A percentile compares a stretch with the other conserved stretches of the same genome.
Evolutionary conservation across 2,329 filamentous ascomycete genomes (phyloP).

Genomic region (Colletotrichum filicis): DNA sequence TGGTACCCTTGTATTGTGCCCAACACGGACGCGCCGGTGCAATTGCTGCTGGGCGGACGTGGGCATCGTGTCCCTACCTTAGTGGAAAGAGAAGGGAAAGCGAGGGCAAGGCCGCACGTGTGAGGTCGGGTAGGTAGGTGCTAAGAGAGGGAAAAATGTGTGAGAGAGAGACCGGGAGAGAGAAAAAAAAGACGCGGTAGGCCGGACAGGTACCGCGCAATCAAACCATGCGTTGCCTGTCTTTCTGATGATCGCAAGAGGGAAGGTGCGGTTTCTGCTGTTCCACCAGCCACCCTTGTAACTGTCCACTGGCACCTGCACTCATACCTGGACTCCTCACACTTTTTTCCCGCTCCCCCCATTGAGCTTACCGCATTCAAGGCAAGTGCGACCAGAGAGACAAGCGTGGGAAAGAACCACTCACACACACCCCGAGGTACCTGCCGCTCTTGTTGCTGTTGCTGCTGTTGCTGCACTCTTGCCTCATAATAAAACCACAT

Average conservation of each 20-base stretch:
- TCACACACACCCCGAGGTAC: background rate
- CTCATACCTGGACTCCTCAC: background rate
- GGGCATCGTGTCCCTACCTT: constrained; percentile 14
- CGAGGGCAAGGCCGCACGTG: background rate
- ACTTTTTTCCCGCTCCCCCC: background rate
- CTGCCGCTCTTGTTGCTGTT: background rate
- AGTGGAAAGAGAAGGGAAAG: constrained; percentile 6
- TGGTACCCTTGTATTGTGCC: background rate
- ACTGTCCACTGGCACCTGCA: constrained; percentile 3
- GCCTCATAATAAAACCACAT: constrained; percentile 32
- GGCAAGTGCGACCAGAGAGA: background rate
- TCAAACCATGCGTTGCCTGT: constrained; percentile 23
- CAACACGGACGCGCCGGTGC: background rate
- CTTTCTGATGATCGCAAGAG: constrained; percentile 22
- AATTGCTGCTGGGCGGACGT: background rate
- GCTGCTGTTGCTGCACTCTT: constrained; percentile 3
- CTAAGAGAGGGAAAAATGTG: too few relatives aligned
- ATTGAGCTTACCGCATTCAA: constrained; percentile 9
- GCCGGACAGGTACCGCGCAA: constrained; percentile 18
- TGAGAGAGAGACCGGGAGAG: background rate
- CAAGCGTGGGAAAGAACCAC: constrained; percentile 6
- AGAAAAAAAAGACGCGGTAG: background rate
- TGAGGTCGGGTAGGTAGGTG: too few relatives aligned
- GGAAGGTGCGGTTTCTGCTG: constrained; percentile 33
- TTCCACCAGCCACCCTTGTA: constrained; percentile 32